Base-by-base conservation (phyloP, 129 eudicot species). In the Smallanthus sonchifolius region DNA sequence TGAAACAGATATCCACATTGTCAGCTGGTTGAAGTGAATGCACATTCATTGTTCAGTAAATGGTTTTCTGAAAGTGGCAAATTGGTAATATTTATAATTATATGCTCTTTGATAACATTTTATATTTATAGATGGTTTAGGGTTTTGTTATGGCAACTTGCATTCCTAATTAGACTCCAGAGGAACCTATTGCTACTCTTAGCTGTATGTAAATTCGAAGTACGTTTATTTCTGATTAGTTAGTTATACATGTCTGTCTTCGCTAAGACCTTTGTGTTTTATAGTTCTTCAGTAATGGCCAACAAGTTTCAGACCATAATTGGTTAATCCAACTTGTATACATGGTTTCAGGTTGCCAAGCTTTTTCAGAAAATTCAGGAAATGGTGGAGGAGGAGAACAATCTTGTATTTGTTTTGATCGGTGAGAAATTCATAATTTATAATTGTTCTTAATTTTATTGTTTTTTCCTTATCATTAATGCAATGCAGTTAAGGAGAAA, bases 11-110 rank as follows among this genome's bases (percentile, higher is more conserved):
- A 90, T 75, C 86, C 98, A 42, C 93, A 88, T 69, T 64, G 85
- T 85, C 98, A 88, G 81, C 81, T 94, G 84, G 68, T 94, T 44
- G 98, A 94, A 82, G 96, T 94, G 35, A 94, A 94, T 85, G 98
- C 98, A 43, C 98, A 94, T 82, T 94, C 98, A 45, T 80, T 94
- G 79, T 94, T 90, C 83, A 94, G 98, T 60, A 94, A 94, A 86
- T 94, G 98, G 98, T 94, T 94, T 83, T 94, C 98, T 30, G 98
- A 94, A 76, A 94, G 98, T 80, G 98, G 98, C 68, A 94, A 94
- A 81, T 73, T 94, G 97, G 98, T 88, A 77, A 72, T 74, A 51
- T 34, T 70, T 52, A 77, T 34, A 47, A 37, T 34, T 61, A 28
- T 49, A 8, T 76, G 56, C 35, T 55, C 47, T 54, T 77, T 77